phyloP scores from a whole-genome alignment of 768 basidiomycete species.

The Pleurotus salmoneostramineus region DNA sequence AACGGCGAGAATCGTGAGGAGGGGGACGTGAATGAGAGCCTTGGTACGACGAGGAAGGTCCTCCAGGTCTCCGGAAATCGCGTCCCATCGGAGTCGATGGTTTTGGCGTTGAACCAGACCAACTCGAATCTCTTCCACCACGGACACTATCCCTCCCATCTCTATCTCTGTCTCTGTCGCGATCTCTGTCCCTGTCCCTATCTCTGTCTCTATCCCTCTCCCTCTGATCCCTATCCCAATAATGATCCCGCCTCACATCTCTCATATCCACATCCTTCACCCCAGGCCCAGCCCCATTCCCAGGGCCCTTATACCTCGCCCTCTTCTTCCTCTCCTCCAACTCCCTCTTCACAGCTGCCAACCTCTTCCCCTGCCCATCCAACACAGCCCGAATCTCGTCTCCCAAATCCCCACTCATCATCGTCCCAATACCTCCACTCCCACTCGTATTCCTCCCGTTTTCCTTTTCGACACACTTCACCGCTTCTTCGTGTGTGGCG shows the following conservation, averaged over 20 bases:
- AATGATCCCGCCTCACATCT: neutral
- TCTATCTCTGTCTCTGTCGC: constrained; percentile 6
- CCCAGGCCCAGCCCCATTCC: neutral
- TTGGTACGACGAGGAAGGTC: neutral
- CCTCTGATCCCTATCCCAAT: neutral
- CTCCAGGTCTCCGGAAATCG: constrained; percentile 1
- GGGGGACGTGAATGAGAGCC: neutral
- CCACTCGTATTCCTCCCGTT: constrained; percentile 58
- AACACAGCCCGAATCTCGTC: constrained; percentile 73
- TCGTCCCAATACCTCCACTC: constrained; percentile 31
- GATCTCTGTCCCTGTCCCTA: neutral
- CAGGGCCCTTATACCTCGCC: constrained; percentile 31
- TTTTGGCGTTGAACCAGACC: constrained; percentile 7
- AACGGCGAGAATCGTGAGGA: constrained; percentile 2
- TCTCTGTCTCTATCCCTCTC: neutral
- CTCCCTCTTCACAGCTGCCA: constrained; percentile 65
- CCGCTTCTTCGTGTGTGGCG: constrained; percentile 62
- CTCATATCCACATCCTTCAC: neutral
- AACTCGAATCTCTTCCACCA: neutral
- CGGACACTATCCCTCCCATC: constrained; percentile 8
- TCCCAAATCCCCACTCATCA: constrained; percentile 30
- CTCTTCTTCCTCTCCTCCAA: constrained; percentile 52
- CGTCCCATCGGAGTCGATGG: constrained; percentile 12
- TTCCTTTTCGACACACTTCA: constrained; percentile 57
- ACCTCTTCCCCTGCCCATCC: constrained; percentile 67